Conservation (phyloP, 2,329 filamentous ascomycete species). For the Clathrospora elynae region DNA sequence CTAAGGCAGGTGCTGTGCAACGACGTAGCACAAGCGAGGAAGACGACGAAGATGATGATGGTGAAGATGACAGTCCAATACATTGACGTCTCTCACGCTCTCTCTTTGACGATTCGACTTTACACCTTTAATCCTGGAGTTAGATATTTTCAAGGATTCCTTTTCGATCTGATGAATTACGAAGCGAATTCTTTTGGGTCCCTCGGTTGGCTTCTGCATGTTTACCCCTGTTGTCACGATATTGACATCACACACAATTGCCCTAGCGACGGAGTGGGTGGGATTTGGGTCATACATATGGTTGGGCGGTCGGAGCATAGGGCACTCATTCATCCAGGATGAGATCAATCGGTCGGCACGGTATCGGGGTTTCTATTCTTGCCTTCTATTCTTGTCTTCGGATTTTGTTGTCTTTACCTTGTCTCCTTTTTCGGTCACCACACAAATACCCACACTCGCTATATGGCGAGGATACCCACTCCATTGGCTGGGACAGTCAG, state of each 20-base stretch:
- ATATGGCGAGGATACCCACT: conserved; percentile 27
- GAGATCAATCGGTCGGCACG: conserved; percentile 4
- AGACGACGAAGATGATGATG: conserved; percentile 59
- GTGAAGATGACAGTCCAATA: conserved; percentile 53
- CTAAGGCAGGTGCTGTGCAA: conserved; percentile 50
- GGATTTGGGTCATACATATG: conserved; percentile 30
- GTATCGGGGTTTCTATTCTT: conserved; percentile 11
- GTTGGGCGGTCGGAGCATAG: conserved; percentile 26
- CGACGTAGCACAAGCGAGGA: conserved; percentile 57
- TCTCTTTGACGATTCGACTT: conserved; percentile 15
- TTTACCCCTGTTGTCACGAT: conserved; percentile 35
- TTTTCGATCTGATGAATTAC: conserved; percentile 45
- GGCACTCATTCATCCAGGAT: conserved; percentile 15
- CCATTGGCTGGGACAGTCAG: conserved; percentile 25
- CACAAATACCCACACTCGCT: conserved; percentile 39
- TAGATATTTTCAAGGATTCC: conserved; percentile 25
- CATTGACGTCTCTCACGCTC: background rate
- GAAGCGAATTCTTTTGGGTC: conserved; percentile 46
- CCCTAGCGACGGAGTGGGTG: conserved; percentile 32
- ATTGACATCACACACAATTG: conserved; percentile 41
- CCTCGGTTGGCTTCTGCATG: conserved; percentile 37
- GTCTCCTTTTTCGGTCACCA: conserved; percentile 10
- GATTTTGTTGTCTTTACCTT: conserved; percentile 18
- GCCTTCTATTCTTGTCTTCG: conserved; percentile 11
- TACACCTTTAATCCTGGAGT: conserved; percentile 27